Conservation (phyloP, 2,329 filamentous ascomycete genomes). For the Phaeosphaeriaceae sp. region DNA sequence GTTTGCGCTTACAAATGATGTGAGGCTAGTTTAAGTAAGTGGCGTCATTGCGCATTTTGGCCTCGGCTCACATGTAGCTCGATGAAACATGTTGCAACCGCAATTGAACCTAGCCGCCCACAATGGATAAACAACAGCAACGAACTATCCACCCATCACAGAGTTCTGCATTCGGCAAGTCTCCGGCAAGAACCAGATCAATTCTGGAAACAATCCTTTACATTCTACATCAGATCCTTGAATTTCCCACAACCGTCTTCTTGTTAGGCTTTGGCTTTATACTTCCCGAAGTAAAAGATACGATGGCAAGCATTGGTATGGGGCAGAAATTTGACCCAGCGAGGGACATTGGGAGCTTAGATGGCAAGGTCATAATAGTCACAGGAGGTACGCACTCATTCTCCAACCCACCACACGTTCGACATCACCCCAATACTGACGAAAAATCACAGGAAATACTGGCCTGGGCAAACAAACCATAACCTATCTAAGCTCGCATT, state of each 20-base stretch:
- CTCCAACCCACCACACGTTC: neutral
- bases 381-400: slow-evolving; percentile 39
- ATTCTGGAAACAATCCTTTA: slow-evolving; percentile 1
- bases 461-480: slow-evolving; percentile 57
- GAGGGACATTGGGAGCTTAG: slow-evolving; percentile 29
- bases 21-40: neutral
- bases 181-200: neutral
- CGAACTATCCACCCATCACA: neutral
- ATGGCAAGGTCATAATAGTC: slow-evolving; percentile 44
- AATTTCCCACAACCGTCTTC: neutral
- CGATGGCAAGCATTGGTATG: slow-evolving; percentile 15
- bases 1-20: neutral
- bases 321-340: slow-evolving; percentile 35
- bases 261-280: slow-evolving; percentile 15
- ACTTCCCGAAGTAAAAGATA: slow-evolving; percentile 9
- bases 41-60: slow-evolving; percentile 8
- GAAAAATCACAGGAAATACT: slow-evolving; percentile 45
- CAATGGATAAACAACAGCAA: neutral
- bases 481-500: slow-evolving; percentile 52
- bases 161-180: neutral
- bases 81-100: neutral
- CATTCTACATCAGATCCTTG: slow-evolving; percentile 7
- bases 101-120: neutral
- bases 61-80: slow-evolving; percentile 3
- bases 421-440: slow-evolving; percentile 2